Evolutionary conservation across 768 basidiomycete genomes (phyloP).

Genomic region (Solioccasus polychromus): DNA sequence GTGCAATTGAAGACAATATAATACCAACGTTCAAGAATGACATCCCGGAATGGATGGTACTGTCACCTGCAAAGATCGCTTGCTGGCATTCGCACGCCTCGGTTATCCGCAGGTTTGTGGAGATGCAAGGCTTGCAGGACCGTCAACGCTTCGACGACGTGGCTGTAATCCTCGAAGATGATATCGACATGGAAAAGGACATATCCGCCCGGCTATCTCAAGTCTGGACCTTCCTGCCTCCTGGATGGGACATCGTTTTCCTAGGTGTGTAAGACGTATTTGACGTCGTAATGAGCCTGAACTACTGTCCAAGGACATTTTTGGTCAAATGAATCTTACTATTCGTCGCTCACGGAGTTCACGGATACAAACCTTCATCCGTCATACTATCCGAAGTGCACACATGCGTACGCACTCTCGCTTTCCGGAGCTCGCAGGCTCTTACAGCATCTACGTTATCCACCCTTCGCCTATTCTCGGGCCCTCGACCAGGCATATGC

Average conservation of each 20-base stretch:
- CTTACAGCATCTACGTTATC: constrained; percentile 53
- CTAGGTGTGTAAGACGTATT: constrained; percentile 43
- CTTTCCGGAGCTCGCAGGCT: constrained; percentile 57
- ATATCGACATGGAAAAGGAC: constrained; percentile 74
- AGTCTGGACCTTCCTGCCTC: constrained; percentile 54
- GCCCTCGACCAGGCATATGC: constrained; percentile 72
- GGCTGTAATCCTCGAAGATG: constrained; percentile 70
- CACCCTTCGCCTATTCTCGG: constrained; percentile 73
- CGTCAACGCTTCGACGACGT: constrained; percentile 30
- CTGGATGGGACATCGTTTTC: constrained; percentile 71
- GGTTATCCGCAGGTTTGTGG: constrained; percentile 44
- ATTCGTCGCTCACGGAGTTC: constrained; percentile 35
- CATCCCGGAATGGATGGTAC: constrained; percentile 46
- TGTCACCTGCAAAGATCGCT: constrained; percentile 60
- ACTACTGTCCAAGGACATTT: constrained; percentile 57
- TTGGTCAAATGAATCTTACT: constrained; percentile 66
- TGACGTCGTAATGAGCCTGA: not conserved
- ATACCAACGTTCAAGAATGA: constrained; percentile 33
- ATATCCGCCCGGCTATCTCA: constrained; percentile 39
- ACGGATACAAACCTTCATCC: constrained; percentile 43
- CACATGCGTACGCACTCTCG: constrained; percentile 70
- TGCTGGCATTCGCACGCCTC: constrained; percentile 71
- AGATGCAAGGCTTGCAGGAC: constrained; percentile 21
- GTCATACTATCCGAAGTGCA: constrained; percentile 63
- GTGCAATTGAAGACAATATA: constrained; percentile 41